Evolutionary conservation across 2,329 filamentous ascomycete species (phyloP), one percentile per base, ranked within the genome.

Genomic region (Cryphonectria radicalis): DNA sequence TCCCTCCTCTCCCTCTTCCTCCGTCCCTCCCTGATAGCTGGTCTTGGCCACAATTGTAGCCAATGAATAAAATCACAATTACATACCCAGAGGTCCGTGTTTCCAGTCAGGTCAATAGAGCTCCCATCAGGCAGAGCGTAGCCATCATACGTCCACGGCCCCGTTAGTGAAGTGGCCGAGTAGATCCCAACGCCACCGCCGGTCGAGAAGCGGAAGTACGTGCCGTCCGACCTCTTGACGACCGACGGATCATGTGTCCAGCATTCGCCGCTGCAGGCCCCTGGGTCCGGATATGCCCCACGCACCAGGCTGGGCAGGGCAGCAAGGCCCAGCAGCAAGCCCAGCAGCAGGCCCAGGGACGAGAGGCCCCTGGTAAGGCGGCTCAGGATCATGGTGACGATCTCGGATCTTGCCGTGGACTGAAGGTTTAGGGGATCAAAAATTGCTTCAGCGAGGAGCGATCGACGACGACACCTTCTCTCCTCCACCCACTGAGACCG

Each of bases 31-130:
- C 43, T 22, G 17, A 8, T 22, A 46, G 43, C 43, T 46, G 17
- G 17, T 19, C 5, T 43, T 19, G 43, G 43, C 17, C 42, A 19
- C 19, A 7, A 7, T 22, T 6, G 1, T 46, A 22, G 17, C 19
- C 19, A 17, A 46, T 46, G 8, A 40, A 46, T 4, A 22, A 22
- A 46, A 46, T 19, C 60, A 55, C 22, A 37, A 35, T 63, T 10
- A 74, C 77, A 60, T 77, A 82, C 83, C 83, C 82, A 85, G 32
- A 84, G 79, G 66, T 83, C 82, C 53, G 81, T 76, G 37, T 82
- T 82, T 1, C 83, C 82, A 1, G 77, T 67, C 28, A 82, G 75
- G 72, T 81, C 76, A 66, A 85, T 84, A 62, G 75, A 80, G 64
- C 81, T 82, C 4, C 80, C 80, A 25, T 65, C 53, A 1, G 82